Conservation (phyloP, 495 filamentous ascomycete species). For the Xeromyces bisporus region DNA sequence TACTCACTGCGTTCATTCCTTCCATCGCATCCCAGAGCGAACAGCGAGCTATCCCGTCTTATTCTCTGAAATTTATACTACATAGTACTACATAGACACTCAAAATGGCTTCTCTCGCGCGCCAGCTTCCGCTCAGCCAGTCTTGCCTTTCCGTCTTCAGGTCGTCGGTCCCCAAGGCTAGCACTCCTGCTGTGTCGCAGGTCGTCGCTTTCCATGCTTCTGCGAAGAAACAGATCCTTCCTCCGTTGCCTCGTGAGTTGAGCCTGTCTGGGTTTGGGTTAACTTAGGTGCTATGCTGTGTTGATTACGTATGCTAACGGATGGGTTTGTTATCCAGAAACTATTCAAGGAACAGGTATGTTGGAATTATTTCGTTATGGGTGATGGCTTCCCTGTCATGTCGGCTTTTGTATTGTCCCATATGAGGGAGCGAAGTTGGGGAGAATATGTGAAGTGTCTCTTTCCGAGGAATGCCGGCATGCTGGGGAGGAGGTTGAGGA, state of each 20-base stretch:
- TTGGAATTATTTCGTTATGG: too few species aligned
- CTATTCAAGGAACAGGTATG: constrained; percentile 63
- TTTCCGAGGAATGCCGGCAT: too few species aligned
- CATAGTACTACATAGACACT: constrained; percentile 1
- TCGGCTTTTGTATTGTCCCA: too few species aligned
- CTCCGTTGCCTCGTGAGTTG: constrained; percentile 48
- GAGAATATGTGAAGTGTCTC: too few species aligned
- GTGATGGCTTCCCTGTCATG: too few species aligned
- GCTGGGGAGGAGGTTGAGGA: background rate
- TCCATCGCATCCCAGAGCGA: too few species aligned
- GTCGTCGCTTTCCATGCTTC: constrained; percentile 59
- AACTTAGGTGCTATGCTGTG: too few species aligned
- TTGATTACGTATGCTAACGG: constrained; percentile 16
- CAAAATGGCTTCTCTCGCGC: constrained; percentile 30
- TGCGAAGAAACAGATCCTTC: constrained; percentile 47
- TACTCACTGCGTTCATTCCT: background rate
- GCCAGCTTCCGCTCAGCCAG: constrained; percentile 22
- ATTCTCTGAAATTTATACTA: constrained; percentile 10
- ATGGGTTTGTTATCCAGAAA: constrained; percentile 37
- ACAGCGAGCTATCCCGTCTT: constrained; percentile 2
- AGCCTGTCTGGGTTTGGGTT: too few species aligned
- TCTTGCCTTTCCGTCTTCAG: constrained; percentile 22
- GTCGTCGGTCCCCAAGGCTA: constrained; percentile 21
- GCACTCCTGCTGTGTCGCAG: constrained; percentile 24
- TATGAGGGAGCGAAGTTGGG: too few species aligned